These are phyloP conservation scores for Aethionema arabicum DNA, from an alignment of 345 rosid species.

Conservation along the genomic window DNA sequence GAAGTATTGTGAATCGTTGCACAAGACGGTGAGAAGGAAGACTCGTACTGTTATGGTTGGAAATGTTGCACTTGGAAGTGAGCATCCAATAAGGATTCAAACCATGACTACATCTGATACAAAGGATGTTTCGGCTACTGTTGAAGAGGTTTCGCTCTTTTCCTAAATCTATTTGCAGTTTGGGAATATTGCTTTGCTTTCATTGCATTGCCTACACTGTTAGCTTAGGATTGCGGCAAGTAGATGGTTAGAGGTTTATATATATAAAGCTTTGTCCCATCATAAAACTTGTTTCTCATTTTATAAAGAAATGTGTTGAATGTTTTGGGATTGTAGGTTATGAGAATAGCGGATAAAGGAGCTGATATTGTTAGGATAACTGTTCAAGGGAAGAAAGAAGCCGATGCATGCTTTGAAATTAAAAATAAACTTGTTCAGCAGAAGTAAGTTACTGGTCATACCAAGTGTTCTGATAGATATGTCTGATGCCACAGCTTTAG, in stretches of 20 bases:
- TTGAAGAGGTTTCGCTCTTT: conserved; percentile 65
- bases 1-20: conserved; percentile 83
- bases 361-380: conserved; percentile 95
- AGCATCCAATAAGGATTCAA: conserved; percentile 91
- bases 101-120: conserved; percentile 97
- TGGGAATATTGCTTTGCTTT: conserved; percentile 13
- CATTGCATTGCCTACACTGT: not conserved
- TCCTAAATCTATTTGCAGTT: not conserved
- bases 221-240: too few species aligned
- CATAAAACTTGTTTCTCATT: not conserved
- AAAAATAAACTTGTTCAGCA: conserved; percentile 89
- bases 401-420: conserved; percentile 95
- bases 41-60: conserved; percentile 95
- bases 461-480: conserved; percentile 4
- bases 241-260: too few species aligned
- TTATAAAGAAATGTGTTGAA: conserved; percentile 11
- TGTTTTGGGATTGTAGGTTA: conserved; percentile 55
- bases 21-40: conserved; percentile 88
- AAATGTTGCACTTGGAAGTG: conserved; percentile 85
- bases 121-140: conserved; percentile 86
- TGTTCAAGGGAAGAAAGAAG: conserved; percentile 98
- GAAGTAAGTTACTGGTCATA: conserved; percentile 48
- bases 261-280: not conserved
- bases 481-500: not conserved
- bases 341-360: conserved; percentile 90